Base-by-base conservation (phyloP, 306 rosid genomes). In the Glycine tomentella region DNA sequence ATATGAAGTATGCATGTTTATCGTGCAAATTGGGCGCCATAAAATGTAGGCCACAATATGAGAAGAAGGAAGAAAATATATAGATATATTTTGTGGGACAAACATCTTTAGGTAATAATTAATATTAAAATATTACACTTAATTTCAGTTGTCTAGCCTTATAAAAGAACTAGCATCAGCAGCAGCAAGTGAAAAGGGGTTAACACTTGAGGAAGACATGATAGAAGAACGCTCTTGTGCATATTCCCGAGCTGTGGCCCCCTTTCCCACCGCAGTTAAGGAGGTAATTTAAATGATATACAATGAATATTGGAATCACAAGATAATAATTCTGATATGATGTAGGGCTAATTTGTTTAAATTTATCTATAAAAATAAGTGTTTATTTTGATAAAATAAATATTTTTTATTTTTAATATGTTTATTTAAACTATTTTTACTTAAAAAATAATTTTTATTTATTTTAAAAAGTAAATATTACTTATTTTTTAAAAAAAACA, bases 241-340 rank as follows among this genome's bases (percentile, higher is more conserved):
- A 0, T 95, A 95, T 79, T 85, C 98, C 2, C 84, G 94, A 59
- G 84, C 99, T 0, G 99, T 95, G 33, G 88, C 98, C 13, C 97
- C 93, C 84, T 95, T 95, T 69, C 99, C 98, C 46, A 95, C 99
- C 0, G 99, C 99, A 81, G 97, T 95, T n/a, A 95, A 95, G 82
- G 99, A 95, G 99, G 99, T 95, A 78, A 82, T 20, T 20, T 20
- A 20, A 20, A 74, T 42, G 59, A 48, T 33, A n/a, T n/a, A 63
- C 63, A 50, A 9, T 38, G 3, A 15, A 67, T 33, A 49, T 58
- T 48, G 51, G 14, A 73, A 8, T 62, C 59, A 74, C 68, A 8
- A 45, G 38, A n/a, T 46, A 56, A 33, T 11, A 20, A 20, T 20
- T 71, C n/a, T 84, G 45, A 1, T 33, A 10, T 11, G 20, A 20